Evolutionary conservation across 2,329 filamentous ascomycete species (phyloP).

Genomic region (Pseudocercospora cruenta): DNA sequence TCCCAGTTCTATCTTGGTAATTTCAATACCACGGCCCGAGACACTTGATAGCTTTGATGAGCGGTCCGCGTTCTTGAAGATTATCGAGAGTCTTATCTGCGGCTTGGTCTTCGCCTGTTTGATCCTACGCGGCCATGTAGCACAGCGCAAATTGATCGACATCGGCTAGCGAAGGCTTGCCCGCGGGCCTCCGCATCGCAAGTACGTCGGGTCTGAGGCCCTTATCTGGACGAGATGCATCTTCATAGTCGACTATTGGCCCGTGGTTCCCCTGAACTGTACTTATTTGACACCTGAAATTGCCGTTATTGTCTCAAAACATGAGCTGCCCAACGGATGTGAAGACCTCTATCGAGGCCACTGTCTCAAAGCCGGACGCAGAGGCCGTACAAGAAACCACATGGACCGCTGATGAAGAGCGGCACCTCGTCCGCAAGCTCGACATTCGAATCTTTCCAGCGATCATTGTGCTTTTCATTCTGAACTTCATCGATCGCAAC

Average conservation of each 20-base stretch:
- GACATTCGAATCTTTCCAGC: constrained; percentile 21
- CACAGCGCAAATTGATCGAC: background rate
- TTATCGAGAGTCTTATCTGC: background rate
- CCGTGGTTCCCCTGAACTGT: background rate
- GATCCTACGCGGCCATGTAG: background rate
- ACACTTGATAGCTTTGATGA: background rate
- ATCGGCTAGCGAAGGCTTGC: background rate
- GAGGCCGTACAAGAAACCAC: background rate
- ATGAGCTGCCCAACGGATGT: background rate
- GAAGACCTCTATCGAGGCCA: background rate
- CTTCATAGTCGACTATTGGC: background rate
- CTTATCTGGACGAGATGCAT: background rate
- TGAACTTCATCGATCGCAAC: constrained; percentile 36
- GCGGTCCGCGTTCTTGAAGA: background rate
- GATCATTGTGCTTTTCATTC: constrained; percentile 30
- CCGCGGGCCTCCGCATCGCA: constrained; percentile 1
- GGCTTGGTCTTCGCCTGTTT: background rate
- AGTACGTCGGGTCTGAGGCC: background rate
- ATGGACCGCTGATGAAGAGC: constrained; percentile 15
- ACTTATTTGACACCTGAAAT: background rate
- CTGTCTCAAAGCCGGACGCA: background rate
- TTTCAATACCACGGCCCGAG: background rate
- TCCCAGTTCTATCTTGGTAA: background rate
- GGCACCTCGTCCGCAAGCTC: constrained; percentile 19
- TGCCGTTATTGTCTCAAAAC: background rate